phyloP scores from a whole-genome alignment of 306 rosid genomes.

The Castanospermum australe region DNA sequence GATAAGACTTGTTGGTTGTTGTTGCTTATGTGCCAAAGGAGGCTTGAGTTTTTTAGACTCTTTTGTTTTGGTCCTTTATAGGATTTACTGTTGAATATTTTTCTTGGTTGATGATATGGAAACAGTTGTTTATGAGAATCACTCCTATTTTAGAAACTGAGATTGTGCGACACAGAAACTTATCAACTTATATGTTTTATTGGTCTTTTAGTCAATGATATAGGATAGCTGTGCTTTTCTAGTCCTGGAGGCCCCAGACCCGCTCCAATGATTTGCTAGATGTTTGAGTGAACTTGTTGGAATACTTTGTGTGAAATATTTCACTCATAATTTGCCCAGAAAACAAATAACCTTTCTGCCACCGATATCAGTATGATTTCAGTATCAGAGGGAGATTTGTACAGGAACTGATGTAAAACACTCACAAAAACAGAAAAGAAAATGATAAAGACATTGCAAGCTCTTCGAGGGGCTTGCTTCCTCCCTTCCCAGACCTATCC shows the following conservation, averaged over 20 bases:
- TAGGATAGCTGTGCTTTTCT: slow-evolving; percentile 1
- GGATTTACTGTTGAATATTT: neutral
- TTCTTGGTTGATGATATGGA: slow-evolving; percentile 21
- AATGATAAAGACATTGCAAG: too few species aligned
- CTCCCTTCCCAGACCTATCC: too few species aligned
- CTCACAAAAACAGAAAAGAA: too few species aligned
- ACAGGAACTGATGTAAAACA: too few species aligned
- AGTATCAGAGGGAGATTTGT: too few species aligned
- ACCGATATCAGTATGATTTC: too few species aligned
- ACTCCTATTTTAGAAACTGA: neutral
- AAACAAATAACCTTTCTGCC: too few species aligned
- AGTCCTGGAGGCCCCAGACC: slow-evolving; percentile 10
- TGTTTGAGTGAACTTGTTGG: neutral
- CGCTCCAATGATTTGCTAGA: slow-evolving; percentile 18
- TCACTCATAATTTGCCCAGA: too few species aligned
- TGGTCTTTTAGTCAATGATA: slow-evolving; percentile 23
- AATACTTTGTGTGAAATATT: too few species aligned
- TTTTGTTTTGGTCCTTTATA: neutral
- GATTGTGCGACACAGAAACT: slow-evolving; percentile 24
- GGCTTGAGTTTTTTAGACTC: neutral
- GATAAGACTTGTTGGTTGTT: too few species aligned
- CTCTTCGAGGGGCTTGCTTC: too few species aligned
- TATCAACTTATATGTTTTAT: slow-evolving; percentile 15
- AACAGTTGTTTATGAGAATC: slow-evolving; percentile 9
- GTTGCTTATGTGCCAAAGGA: neutral